Evolutionary conservation across 2,329 filamentous ascomycete species (phyloP).

Genomic region (Diaporthe aspalathi): DNA sequence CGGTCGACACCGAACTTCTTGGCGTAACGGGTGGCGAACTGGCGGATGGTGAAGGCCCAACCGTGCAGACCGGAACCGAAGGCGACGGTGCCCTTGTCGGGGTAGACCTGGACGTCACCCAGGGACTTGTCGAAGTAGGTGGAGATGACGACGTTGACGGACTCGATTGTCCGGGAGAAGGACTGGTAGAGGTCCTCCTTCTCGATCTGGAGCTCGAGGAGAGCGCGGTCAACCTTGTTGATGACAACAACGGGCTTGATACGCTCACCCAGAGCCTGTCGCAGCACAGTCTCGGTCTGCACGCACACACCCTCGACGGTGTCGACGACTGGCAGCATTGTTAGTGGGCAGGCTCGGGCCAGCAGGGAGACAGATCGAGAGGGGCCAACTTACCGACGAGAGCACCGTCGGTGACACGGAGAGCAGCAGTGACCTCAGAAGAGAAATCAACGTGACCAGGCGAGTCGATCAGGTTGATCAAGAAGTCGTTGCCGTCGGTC

Average conservation of each 20-base stretch:
- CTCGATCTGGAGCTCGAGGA: constrained; percentile 97
- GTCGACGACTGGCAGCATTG: constrained; percentile 78
- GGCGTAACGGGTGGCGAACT: constrained; percentile 95
- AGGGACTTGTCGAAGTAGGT: constrained; percentile 98
- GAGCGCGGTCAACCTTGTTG: constrained; percentile 99
- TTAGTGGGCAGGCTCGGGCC: neutral
- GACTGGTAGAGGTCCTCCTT: constrained; percentile 99
- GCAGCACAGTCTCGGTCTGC: constrained; percentile 99
- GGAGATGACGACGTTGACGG: constrained; percentile 99
- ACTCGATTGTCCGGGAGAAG: constrained; percentile 99
- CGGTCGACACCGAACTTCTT: constrained; percentile 99
- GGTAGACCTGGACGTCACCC: constrained; percentile 98
- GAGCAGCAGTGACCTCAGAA: constrained; percentile 98
- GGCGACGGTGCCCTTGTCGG: constrained; percentile 95
- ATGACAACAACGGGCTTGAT: constrained; percentile 99
- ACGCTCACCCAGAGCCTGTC: constrained; percentile 98
- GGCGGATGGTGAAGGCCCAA: constrained; percentile 99
- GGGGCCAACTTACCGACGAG: constrained; percentile 71
- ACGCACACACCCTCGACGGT: constrained; percentile 99
- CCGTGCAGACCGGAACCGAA: constrained; percentile 99
- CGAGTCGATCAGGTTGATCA: constrained; percentile 99
- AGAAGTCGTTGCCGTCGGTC: constrained; percentile 93
- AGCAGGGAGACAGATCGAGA: no score
- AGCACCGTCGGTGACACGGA: constrained; percentile 99
- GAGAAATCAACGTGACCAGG: constrained; percentile 99